Evolutionary conservation across 306 rosid genomes (phyloP).

Genomic region (Lithocarpus polystachyus): DNA sequence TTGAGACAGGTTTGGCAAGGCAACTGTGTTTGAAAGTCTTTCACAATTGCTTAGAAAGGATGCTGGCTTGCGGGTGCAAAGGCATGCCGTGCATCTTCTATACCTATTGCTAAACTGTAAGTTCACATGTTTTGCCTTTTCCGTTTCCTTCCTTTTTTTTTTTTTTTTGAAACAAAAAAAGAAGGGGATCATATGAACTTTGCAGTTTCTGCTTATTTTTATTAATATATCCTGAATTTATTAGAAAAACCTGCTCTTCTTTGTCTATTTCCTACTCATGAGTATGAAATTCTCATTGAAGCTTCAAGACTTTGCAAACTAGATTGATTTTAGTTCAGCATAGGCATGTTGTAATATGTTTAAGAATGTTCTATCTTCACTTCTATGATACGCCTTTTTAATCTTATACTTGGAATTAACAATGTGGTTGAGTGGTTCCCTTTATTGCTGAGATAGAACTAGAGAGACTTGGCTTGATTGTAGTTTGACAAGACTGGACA

Average conservation of each 20-base stretch:
- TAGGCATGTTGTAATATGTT: not conserved
- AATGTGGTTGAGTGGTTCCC: not conserved
- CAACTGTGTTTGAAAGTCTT: constrained; percentile 54
- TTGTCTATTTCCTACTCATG: not conserved
- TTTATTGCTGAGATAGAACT: not conserved
- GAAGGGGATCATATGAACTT: not conserved
- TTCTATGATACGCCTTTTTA: not conserved
- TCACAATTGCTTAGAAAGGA: constrained; percentile 65
- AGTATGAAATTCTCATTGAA: not conserved
- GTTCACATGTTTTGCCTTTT: constrained; percentile 18
- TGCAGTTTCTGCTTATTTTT: not conserved
- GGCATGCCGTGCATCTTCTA: constrained; percentile 56
- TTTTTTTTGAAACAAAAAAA: not conserved
- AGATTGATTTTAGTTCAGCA: not conserved
- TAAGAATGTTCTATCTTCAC: not conserved
- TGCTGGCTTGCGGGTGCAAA: constrained; percentile 63
- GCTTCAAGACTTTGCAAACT: not conserved
- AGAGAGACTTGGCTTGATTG: not conserved
- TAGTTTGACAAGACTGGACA: not conserved
- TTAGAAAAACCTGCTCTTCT: not conserved
- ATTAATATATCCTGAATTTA: constrained; percentile 12
- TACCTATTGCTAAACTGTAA: constrained; percentile 76
- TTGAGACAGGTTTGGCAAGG: constrained; percentile 56
- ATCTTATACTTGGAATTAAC: not conserved
- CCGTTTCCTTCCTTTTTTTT: not conserved